A percentile compares a stretch with the other conserved stretches of the same genome.
phyloP scores from a whole-genome alignment of 768 basidiomycete species.

The Termitomyces eurrhizus region DNA sequence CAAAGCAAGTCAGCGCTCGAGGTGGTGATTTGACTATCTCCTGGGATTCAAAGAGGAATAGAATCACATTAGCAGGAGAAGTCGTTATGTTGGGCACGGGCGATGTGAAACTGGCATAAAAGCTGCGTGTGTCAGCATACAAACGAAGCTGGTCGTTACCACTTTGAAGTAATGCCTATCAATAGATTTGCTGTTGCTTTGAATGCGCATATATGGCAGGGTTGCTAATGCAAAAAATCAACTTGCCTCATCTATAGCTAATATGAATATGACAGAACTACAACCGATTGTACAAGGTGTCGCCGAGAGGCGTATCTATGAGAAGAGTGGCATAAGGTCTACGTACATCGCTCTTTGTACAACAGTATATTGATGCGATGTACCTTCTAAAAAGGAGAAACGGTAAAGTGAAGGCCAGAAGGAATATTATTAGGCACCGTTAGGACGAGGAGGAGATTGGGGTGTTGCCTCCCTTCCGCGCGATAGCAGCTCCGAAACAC shows the following conservation, averaged over 20 bases:
- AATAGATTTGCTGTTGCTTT: too few relatives aligned
- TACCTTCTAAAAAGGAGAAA: not conserved
- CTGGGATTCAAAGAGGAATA: slow-evolving; percentile 29
- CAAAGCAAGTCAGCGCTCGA: slow-evolving; percentile 48
- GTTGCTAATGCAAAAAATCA: not conserved
- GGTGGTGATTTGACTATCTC: slow-evolving; percentile 35
- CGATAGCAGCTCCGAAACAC: slow-evolving; percentile 35
- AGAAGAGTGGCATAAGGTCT: slow-evolving; percentile 1
- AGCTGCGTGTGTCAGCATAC: too few relatives aligned
- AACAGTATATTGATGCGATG: not conserved
- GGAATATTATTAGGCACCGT: not conserved
- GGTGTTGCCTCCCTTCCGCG: slow-evolving; percentile 19
- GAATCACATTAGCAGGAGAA: slow-evolving; percentile 33
- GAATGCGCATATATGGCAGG: too few relatives aligned
- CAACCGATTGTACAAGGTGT: not conserved
- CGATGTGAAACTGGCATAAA: not conserved
- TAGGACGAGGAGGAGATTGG: not conserved
- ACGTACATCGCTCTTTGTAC: not conserved
- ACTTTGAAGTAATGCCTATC: not conserved
- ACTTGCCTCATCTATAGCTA: not conserved
- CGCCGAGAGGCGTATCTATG: not conserved
- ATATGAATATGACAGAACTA: not conserved
- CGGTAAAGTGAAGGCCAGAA: not conserved
- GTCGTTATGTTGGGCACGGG: slow-evolving; percentile 31
- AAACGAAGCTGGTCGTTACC: not conserved